phyloP scores from a whole-genome alignment of 345 rosid species.

The Aegle marmelos region DNA sequence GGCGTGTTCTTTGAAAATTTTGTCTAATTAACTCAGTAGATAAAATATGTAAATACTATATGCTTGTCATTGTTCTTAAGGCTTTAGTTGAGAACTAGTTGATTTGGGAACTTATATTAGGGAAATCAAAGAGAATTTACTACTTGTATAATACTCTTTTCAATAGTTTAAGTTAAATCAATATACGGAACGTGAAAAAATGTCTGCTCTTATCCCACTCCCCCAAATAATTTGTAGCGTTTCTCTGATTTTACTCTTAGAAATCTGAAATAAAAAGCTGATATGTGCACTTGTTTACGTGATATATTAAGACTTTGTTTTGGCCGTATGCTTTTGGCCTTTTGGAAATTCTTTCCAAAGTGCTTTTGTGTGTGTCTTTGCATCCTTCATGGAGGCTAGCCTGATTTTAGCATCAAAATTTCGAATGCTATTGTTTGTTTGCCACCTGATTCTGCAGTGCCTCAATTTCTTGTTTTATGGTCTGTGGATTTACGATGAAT shows the following conservation, averaged over 20 bases:
- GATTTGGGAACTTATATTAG: not conserved
- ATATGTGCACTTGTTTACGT: not conserved
- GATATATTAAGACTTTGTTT: not conserved
- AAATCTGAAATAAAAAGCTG: not conserved
- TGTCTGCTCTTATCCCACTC: not conserved
- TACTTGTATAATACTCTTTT: not conserved
- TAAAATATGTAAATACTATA: too few species aligned
- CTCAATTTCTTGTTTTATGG: not conserved
- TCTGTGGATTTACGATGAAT: not conserved
- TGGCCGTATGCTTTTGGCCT: not conserved
- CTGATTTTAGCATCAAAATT: not conserved
- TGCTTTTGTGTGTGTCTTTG: not conserved
- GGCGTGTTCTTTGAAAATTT: not conserved
- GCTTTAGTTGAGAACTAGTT: not conserved
- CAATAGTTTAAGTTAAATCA: not conserved
- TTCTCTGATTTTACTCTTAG: not conserved
- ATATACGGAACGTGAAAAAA: not conserved
- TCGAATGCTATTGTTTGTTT: not conserved
- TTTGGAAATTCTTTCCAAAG: not conserved
- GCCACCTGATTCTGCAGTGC: not conserved
- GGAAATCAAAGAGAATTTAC: not conserved
- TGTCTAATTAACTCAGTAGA: not conserved
- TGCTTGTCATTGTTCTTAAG: not conserved
- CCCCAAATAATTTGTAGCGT: not conserved
- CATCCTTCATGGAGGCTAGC: not conserved